These are phyloP conservation scores for Candida vartiovaarae DNA, from an alignment of 805 yeast species.

Conservation along the genomic window DNA sequence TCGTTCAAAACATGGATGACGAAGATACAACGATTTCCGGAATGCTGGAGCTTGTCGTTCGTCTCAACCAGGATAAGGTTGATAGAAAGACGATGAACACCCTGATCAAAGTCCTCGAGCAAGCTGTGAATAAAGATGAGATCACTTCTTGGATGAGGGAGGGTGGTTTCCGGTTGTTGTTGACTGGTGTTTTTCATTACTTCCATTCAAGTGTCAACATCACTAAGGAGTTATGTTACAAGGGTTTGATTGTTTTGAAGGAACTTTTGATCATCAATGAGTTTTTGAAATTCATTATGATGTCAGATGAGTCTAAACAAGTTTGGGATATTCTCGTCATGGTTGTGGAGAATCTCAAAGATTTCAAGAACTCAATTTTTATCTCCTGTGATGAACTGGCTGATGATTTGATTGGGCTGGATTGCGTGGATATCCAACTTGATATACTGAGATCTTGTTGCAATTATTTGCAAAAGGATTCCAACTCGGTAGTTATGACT, in stretches of 20 bases:
- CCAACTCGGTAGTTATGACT: slow-evolving; percentile 3
- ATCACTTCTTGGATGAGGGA: slow-evolving; percentile 15
- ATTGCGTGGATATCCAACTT: slow-evolving; percentile 1
- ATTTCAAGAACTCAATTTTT: slow-evolving; percentile 18
- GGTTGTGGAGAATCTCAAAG: slow-evolving; percentile 21
- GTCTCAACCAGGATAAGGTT: slow-evolving; percentile 13
- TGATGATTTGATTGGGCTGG: slow-evolving; percentile 15
- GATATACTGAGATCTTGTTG: slow-evolving; percentile 14
- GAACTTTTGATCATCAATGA: slow-evolving; percentile 18
- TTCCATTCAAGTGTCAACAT: slow-evolving; percentile 19
- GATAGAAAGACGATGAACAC: slow-evolving; percentile 9
- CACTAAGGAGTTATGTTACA: slow-evolving; percentile 19
- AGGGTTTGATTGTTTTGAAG: slow-evolving; percentile 20
- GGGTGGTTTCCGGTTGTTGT: slow-evolving; percentile 12
- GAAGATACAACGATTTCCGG: slow-evolving; percentile 8
- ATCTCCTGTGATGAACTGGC: slow-evolving; percentile 22
- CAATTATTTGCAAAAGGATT: slow-evolving; percentile 6
- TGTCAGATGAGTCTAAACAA: slow-evolving; percentile 3
- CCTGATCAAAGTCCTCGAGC: slow-evolving; percentile 15
- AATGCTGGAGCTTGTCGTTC: slow-evolving; percentile 4
- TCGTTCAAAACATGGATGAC: slow-evolving; percentile 4
- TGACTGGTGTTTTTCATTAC: slow-evolving; percentile 11
- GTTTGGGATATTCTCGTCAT: slow-evolving; percentile 18
- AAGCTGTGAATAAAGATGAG: slow-evolving; percentile 7
- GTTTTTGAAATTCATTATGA: slow-evolving; percentile 6